phyloP scores from a whole-genome alignment of 345 rosid genomes.

The Euphorbia peplus region DNA sequence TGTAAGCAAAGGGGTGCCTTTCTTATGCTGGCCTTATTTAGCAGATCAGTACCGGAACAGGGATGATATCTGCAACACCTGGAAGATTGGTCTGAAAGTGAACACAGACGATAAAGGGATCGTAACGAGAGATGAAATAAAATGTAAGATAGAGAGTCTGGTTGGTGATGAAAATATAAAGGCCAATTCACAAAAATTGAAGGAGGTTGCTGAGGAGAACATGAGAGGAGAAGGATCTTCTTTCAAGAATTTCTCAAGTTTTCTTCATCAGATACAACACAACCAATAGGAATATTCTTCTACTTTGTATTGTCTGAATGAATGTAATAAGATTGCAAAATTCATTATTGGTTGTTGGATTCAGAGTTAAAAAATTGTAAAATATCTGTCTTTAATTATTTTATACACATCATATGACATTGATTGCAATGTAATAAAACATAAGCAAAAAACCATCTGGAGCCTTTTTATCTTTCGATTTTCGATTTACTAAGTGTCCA shows the following conservation, averaged over 20 bases:
- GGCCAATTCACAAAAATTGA: conserved; percentile 21
- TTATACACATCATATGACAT: too few species aligned
- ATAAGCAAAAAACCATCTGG: too few species aligned
- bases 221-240: conserved; percentile 31
- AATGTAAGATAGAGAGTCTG: conserved; percentile 16
- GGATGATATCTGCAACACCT: conserved; percentile 25
- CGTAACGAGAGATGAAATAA: conserved; percentile 26
- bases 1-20: conserved; percentile 29
- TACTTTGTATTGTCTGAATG: too few species aligned
- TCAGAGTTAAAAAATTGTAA: too few species aligned
- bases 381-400: too few species aligned
- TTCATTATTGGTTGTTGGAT: too few species aligned
- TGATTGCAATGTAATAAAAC: too few species aligned
- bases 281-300: background rate
- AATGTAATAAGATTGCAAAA: too few species aligned
- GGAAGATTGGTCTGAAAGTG: conserved; percentile 27
- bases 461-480: too few species aligned
- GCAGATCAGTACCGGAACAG: conserved; percentile 34
- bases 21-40: conserved; percentile 40
- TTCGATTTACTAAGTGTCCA: too few species aligned
- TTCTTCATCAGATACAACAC: conserved; percentile 16
- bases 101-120: conserved; percentile 25
- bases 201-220: conserved; percentile 28
- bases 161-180: conserved; percentile 17
- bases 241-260: conserved; percentile 21